Evolutionary conservation across 208 protist species (phyloP).

Genomic region (Trypanosomatidae sp.): DNA sequence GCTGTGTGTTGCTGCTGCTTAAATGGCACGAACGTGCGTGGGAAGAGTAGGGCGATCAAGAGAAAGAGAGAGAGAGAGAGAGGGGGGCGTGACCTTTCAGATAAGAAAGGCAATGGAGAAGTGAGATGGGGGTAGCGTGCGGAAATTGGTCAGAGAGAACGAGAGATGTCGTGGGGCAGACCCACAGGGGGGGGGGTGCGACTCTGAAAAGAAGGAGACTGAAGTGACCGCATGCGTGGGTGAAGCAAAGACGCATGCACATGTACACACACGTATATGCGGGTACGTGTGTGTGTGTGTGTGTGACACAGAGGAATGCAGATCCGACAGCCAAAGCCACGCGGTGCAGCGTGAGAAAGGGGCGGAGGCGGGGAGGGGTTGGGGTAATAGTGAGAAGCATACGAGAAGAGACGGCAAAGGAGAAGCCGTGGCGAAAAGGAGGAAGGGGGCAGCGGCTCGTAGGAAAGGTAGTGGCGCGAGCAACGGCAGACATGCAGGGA

Average conservation of each 20-base stretch:
- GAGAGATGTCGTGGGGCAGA: constrained; percentile 11
- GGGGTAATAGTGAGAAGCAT: not conserved
- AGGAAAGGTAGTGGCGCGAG: not conserved
- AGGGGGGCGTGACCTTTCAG: not conserved
- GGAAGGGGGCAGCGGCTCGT: not conserved
- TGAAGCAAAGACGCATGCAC: not conserved
- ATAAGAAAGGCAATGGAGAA: constrained; percentile 5
- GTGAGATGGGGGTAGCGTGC: not conserved
- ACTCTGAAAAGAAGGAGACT: not conserved
- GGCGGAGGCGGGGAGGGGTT: not conserved
- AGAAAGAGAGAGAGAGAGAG: not conserved
- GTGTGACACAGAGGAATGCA: not conserved
- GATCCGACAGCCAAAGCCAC: not conserved
- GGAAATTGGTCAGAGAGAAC: not conserved
- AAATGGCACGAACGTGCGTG: not conserved
- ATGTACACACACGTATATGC: not conserved
- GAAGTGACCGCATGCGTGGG: not conserved
- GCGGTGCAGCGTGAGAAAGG: not conserved
- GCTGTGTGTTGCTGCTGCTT: not conserved
- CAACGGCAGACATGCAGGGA: not conserved
- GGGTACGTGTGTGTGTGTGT: not conserved
- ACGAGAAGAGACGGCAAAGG: not conserved
- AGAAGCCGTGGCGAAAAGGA: not conserved
- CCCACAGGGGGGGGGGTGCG: not conserved
- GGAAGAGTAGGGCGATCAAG: not conserved